Conservation (phyloP, 2,329 filamentous ascomycete species). For the Emmonsiellopsis sp. region DNA sequence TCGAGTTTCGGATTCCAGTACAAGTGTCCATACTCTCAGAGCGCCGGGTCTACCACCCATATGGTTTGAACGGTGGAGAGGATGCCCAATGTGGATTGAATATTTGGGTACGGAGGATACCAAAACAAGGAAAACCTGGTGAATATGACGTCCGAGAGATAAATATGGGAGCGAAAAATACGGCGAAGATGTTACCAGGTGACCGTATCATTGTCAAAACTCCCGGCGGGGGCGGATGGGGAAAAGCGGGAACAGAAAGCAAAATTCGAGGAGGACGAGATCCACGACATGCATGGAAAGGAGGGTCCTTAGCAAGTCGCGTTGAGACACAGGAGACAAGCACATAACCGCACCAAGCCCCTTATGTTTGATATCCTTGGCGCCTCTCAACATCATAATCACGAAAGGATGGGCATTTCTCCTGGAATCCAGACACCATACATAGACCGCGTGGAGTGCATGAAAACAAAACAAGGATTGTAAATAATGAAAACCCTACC, state of each 20-base stretch:
- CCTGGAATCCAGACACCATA: not conserved
- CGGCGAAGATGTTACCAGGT: constrained; percentile 24
- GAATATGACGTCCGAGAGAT: constrained; percentile 18
- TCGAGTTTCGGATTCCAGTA: constrained; percentile 70
- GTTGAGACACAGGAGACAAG: constrained; percentile 43
- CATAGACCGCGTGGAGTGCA: not conserved
- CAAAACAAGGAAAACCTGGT: constrained; percentile 29
- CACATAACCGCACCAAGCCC: constrained; percentile 16
- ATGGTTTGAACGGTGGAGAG: constrained; percentile 70
- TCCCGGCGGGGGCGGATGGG: constrained; percentile 32
- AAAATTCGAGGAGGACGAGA: constrained; percentile 45
- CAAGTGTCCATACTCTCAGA: constrained; percentile 71
- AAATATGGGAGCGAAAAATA: constrained; percentile 25
- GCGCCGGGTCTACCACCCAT: constrained; percentile 62
- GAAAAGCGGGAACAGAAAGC: constrained; percentile 43
- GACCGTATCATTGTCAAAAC: constrained; percentile 31
- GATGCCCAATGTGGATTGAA: constrained; percentile 71
- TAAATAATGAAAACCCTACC: not conserved
- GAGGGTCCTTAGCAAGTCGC: constrained; percentile 46
- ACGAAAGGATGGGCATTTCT: too few species aligned
- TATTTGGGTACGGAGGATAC: constrained; percentile 68
- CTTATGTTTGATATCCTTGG: too few species aligned
- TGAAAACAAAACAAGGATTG: not conserved
- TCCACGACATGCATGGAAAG: constrained; percentile 50
- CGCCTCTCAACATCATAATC: too few species aligned